Evolutionary conservation across 2,329 filamentous ascomycete genomes (phyloP), one percentile per base, ranked within the genome.

Genomic region (Claviceps lovelessii): DNA sequence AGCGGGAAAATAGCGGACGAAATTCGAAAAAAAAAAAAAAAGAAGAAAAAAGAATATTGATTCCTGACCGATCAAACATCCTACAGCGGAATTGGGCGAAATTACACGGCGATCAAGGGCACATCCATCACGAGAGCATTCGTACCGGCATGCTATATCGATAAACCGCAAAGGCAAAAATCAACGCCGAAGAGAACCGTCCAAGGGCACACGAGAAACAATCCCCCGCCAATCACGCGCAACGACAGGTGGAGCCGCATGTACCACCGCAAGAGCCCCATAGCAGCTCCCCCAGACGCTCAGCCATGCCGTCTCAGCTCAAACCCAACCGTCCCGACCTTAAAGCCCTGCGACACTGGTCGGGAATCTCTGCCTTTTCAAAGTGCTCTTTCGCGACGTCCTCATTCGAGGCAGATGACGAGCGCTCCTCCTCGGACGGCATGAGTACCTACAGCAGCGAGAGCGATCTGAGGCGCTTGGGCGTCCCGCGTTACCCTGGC

Each of bases 371-470:
- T 46, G 67, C 72, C 63, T 67, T 70, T 29, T 79, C 79, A 57
- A 83, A 80, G 67, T 73, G 69, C 59, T 85, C 81, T 41, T 76
- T 78, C 62, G 56, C 64, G 33, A 78, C 81, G 6, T 83, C 82
- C 11, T 79, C 78, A 29, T 83, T 84, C 59, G 80, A 85, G 67
- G 83, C 83, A 59, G 83, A 86, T 73, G 83, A 86, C 78, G 83
- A 86, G 65, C 75, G 74, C 56, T 85, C 81, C 37, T 73, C 61
- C 60, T 63, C 63, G 50, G 54, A 58, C 56, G 57, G 55, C 39
- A 73, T 72, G 67, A 71, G 66, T 56, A 64, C 66, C n/a, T 60
- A 65, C 59, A 62, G 61, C 57, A 68, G 66, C 58, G 67, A 72
- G 59, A 62, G 66, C 59, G 71, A 66, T 57, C 62, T 65, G 61